Conservation (phyloP, 495 filamentous ascomycete species). For the Hypoxylon crocopeplum region DNA sequence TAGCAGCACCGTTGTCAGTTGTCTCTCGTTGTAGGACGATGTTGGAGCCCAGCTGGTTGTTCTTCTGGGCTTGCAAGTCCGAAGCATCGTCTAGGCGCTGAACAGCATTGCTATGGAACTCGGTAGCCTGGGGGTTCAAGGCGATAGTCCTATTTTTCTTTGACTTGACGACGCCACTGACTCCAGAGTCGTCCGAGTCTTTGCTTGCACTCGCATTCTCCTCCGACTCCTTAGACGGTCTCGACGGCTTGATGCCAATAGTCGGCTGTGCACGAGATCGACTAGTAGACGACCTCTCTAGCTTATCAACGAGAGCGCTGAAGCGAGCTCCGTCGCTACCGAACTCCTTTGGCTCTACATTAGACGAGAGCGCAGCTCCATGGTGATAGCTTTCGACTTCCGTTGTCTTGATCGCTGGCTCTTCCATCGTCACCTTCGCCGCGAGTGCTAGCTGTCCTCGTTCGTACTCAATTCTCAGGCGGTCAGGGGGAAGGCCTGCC, state of each 20-base stretch:
- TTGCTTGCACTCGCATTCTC: background rate
- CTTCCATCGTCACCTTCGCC: no score
- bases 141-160: conserved; percentile 1
- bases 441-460: conserved; percentile 8
- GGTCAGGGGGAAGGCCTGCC: conserved; percentile 20
- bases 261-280: background rate
- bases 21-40: no score
- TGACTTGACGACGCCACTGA: conserved; percentile 12
- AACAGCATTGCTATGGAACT: conserved; percentile 21
- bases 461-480: conserved; percentile 24
- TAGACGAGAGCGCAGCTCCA: no score
- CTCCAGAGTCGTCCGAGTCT: conserved; percentile 12
- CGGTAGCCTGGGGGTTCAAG: conserved; percentile 33
- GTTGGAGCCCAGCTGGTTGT: no score
- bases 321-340: conserved; percentile 9
- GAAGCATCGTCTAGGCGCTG: no score
- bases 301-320: conserved; percentile 24
- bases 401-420: no score
- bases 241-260: background rate
- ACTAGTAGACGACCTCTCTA: conserved; percentile 21
- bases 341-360: background rate
- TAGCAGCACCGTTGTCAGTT: no score
- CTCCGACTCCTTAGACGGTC: background rate
- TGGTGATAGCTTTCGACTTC: no score
- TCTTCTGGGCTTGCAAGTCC: no score